Percentiles rank a stretch among this genome's conserved stretches.
Evolutionary conservation across 2,329 filamentous ascomycete genomes (phyloP).

Genomic region (Pseudogymnoascus sp.): DNA sequence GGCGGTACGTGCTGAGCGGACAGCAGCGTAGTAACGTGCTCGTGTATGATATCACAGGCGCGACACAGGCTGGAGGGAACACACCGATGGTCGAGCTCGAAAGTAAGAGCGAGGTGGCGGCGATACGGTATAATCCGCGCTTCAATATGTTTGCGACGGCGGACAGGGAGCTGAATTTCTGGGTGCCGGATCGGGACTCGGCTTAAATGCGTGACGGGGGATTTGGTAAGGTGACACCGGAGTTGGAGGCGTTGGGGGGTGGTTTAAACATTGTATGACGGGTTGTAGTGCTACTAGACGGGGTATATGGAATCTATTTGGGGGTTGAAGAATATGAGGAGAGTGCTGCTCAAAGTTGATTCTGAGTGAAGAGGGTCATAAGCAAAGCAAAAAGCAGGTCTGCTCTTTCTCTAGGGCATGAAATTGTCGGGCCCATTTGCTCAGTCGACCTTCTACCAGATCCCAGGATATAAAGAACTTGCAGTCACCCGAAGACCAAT

Average conservation of each 20-base stretch:
- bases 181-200: slow-evolving; percentile 58
- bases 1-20: slow-evolving; percentile 81
- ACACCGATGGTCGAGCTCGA: slow-evolving; percentile 58
- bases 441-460: neutral
- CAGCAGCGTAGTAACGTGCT: slow-evolving; percentile 61
- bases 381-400: neutral
- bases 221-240: neutral
- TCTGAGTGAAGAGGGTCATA: neutral
- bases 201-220: neutral
- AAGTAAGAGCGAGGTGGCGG: slow-evolving; percentile 60
- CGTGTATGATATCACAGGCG: slow-evolving; percentile 67
- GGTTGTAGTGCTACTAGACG: neutral
- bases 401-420: neutral
- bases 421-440: neutral
- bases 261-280: neutral
- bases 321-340: neutral
- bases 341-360: neutral
- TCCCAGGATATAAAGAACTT: neutral
- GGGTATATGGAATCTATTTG: neutral
- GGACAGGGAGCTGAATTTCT: slow-evolving; percentile 75
- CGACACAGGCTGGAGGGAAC: slow-evolving; percentile 29
- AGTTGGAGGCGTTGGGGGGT: neutral
- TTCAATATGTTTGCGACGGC: slow-evolving; percentile 89
- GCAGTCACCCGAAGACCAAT: neutral
- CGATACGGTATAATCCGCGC: slow-evolving; percentile 82